These are phyloP conservation scores for Aspergillus nanangensis DNA, from an alignment of 495 filamentous ascomycete genomes.

Conservation along the genomic window DNA sequence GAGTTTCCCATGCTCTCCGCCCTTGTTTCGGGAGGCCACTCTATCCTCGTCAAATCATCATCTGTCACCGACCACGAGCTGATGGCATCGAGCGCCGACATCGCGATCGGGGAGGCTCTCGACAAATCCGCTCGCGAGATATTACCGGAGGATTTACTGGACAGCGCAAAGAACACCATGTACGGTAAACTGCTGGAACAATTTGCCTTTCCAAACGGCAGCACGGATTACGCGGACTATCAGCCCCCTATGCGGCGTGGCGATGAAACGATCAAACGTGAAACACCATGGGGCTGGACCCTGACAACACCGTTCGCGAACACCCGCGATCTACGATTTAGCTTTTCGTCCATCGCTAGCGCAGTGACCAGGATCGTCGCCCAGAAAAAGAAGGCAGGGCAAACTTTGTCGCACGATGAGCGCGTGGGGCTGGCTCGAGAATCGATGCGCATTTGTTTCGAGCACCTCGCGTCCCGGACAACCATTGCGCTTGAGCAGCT, in stretches of 20 bases:
- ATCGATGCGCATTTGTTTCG: constrained; percentile 76
- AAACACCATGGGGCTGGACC: constrained; percentile 52
- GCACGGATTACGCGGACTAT: constrained; percentile 50
- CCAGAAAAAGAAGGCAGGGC: constrained; percentile 20
- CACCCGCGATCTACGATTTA: constrained; percentile 50
- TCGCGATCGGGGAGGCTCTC: constrained; percentile 78
- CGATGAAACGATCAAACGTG: constrained; percentile 43
- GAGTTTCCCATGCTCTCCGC: constrained; percentile 82
- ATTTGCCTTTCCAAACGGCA: constrained; percentile 67
- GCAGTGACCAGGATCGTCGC: constrained; percentile 43
- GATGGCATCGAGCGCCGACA: constrained; percentile 65
- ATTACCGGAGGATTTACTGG: constrained; percentile 50
- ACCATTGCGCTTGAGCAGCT: constrained; percentile 57
- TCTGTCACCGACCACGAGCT: constrained; percentile 62
- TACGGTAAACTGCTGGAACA: constrained; percentile 67
- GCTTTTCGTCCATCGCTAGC: constrained; percentile 61
- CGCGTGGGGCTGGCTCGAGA: constrained; percentile 62
- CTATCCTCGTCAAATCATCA: constrained; percentile 71
- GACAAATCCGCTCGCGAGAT: constrained; percentile 81
- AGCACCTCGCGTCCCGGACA: constrained; percentile 74
- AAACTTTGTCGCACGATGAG: constrained; percentile 34
- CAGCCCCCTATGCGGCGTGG: constrained; percentile 45
- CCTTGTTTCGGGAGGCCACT: constrained; percentile 91
- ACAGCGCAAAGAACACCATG: constrained; percentile 50
- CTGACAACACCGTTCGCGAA: constrained; percentile 52